phyloP scores from a whole-genome alignment of 257 asterid species.

The Eustoma russellianum region DNA sequence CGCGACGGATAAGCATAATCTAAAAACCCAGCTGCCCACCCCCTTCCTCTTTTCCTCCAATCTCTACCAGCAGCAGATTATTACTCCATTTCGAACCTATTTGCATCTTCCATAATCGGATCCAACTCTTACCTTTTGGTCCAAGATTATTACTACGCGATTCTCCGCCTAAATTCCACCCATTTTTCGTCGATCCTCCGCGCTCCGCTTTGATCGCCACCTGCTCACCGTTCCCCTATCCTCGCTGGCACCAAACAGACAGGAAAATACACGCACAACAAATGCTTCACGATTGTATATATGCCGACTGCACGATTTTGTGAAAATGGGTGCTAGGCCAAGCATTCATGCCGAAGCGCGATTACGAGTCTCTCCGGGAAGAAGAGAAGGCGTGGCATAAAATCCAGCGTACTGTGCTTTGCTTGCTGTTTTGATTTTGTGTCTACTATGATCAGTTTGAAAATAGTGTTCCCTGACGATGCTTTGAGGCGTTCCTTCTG shows the following conservation, averaged over 20 bases:
- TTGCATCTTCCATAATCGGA: no score
- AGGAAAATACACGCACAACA: neutral
- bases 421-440: constrained; percentile 38
- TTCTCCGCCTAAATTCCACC: neutral
- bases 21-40: no score
- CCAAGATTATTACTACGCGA: neutral
- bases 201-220: neutral
- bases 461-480: constrained; percentile 64
- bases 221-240: neutral
- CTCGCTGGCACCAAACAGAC: no score
- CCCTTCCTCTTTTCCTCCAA: no score
- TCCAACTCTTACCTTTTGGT: no score
- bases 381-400: constrained; percentile 77
- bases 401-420: constrained; percentile 49
- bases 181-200: neutral
- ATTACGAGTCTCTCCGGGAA: constrained; percentile 73
- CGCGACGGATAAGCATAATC: no score
- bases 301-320: neutral
- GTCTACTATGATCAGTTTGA: constrained; percentile 56
- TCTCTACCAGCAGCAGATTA: no score
- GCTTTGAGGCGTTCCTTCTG: constrained; percentile 72
- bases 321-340: constrained; percentile 49
- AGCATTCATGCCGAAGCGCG: constrained; percentile 94
- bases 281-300: neutral
- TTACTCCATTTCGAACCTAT: no score